Conservation (phyloP, 169 alveolate species). For the Nephromyces sp. region DNA sequence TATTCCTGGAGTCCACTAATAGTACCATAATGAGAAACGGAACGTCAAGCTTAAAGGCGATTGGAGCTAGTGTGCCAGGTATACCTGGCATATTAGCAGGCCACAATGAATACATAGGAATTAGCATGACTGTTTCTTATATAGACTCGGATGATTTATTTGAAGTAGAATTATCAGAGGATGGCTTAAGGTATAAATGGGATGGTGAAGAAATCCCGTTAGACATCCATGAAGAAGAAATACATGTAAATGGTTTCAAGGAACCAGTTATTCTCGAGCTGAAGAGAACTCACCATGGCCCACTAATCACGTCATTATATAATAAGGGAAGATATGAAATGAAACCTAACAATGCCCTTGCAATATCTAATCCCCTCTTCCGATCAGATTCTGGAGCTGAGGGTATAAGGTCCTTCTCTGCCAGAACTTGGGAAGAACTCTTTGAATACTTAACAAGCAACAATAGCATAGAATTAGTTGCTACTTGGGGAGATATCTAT, state of each 20-base stretch:
- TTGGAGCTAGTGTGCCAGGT: not conserved
- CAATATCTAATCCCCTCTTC: not conserved
- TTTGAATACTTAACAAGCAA: not conserved
- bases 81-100: conserved; percentile 2
- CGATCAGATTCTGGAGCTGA: not conserved
- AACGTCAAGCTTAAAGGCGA: not conserved
- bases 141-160: conserved; percentile 27
- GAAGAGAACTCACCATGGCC: not conserved
- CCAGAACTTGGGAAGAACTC: not conserved
- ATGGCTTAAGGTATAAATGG: conserved; percentile 16
- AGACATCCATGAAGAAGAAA: not conserved
- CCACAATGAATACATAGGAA: not conserved
- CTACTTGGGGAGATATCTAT: too few species aligned
- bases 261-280: not conserved
- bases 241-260: conserved; percentile 15
- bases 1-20: not conserved
- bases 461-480: too few species aligned
- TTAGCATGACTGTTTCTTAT: conserved; percentile 11
- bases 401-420: not conserved
- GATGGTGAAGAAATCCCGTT: conserved; percentile 24
- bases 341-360: not conserved
- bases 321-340: not conserved
- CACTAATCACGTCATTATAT: not conserved
- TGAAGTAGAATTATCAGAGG: conserved; percentile 1
- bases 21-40: not conserved